Evolutionary conservation across 768 basidiomycete genomes (phyloP).

Genomic region (Mycena maculata): DNA sequence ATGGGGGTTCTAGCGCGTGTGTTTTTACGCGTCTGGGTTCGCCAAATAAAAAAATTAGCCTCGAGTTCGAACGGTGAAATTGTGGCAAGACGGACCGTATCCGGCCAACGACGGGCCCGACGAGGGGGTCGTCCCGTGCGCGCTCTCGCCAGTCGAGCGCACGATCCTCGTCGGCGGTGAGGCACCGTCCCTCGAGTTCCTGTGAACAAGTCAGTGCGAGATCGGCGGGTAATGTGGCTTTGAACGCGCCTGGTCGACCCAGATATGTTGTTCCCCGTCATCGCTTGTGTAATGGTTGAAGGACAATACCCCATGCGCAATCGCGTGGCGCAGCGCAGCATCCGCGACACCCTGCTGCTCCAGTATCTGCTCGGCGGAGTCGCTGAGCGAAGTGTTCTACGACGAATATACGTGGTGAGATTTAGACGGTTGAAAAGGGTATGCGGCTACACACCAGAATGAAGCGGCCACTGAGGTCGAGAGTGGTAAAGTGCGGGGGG

Average conservation of each 20-base stretch:
- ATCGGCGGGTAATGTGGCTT: too few relatives aligned
- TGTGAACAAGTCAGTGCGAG: too few relatives aligned
- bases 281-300: slow-evolving; percentile 22
- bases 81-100: neutral
- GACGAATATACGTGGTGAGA: neutral
- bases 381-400: slow-evolving; percentile 18
- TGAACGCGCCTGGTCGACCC: slow-evolving; percentile 7
- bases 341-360: neutral
- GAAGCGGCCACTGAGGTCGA: slow-evolving; percentile 15
- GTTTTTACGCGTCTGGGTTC: slow-evolving; percentile 4
- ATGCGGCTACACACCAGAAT: neutral
- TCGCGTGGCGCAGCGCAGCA: neutral
- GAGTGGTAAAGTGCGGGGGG: slow-evolving; percentile 12
- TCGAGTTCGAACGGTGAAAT: too few relatives aligned
- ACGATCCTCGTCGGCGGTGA: neutral
- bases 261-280: slow-evolving; percentile 10
- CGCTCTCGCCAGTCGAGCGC: slow-evolving; percentile 19
- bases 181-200: neutral
- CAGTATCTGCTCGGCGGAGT: neutral
- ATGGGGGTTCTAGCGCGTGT: neutral
- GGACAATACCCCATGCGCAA: neutral
- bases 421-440: too few relatives aligned
- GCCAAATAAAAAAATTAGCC: too few relatives aligned
- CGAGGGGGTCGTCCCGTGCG: neutral
- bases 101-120: slow-evolving; percentile 3